phyloP scores from a whole-genome alignment of 345 rosid genomes.

The Clausena lansium region DNA sequence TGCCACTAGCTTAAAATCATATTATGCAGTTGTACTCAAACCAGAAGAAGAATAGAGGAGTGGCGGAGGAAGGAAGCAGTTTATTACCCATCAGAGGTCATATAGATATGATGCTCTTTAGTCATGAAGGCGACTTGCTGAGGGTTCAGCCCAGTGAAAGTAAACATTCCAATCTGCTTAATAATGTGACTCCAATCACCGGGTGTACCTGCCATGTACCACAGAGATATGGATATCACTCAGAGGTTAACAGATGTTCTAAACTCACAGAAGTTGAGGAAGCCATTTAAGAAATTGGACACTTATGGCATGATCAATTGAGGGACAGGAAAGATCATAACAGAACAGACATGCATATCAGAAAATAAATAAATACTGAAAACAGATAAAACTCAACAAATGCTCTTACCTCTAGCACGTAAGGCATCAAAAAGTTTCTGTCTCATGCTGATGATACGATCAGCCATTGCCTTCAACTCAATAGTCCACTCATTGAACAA shows the following conservation, averaged over 20 bases:
- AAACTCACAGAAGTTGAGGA: background rate
- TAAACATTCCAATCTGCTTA: conserved; percentile 82
- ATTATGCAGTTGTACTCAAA: background rate
- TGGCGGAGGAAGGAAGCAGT: background rate
- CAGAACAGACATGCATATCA: background rate
- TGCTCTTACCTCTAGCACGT: conserved; percentile 42
- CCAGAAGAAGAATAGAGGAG: background rate
- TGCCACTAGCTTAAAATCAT: background rate
- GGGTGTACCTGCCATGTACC: conserved; percentile 46
- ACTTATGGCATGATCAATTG: background rate
- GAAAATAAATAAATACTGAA: background rate
- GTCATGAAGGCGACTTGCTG: conserved; percentile 65
- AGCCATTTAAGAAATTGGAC: background rate
- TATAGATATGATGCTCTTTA: conserved; percentile 69
- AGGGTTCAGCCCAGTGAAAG: conserved; percentile 65
- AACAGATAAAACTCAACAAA: background rate
- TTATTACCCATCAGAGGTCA: conserved; percentile 75
- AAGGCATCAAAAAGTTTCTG: conserved; percentile 70
- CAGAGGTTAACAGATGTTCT: background rate
- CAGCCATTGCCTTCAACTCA: conserved; percentile 82
- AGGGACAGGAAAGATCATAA: background rate
- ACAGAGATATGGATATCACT: background rate
- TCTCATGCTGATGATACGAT: conserved; percentile 78
- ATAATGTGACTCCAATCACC: conserved; percentile 85
- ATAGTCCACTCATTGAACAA: conserved; percentile 69